Evolutionary conservation across 2,329 filamentous ascomycete genomes (phyloP), one percentile per base, ranked within the genome.

Genomic region (Neospermospora avenae): DNA sequence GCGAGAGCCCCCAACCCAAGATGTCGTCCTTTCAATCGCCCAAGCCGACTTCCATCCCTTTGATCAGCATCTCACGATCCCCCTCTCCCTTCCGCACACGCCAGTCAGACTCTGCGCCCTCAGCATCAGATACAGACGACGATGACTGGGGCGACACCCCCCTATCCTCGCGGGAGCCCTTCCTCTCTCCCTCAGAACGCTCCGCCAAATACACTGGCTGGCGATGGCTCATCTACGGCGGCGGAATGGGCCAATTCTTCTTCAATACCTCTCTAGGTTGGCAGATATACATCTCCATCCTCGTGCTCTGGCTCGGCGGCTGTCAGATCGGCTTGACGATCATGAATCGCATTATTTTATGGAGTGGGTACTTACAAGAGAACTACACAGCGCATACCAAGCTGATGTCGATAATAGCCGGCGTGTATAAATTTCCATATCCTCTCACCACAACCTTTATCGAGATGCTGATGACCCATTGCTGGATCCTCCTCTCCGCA

Each of bases 341-440:
- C 59, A 79, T 81, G 77, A 81, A 81, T 64, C 72, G 79, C 57
- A 80, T 81, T 63, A 78, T 81, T 60, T 70, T 81, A 61, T 74
- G 76, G 71, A 81, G 75, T 73, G 71, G 58, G 72, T 72, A 69
- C 61, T 65, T 70, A 41, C 57, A 65, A 60, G 63, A 65, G 55
- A 69, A 69, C 56, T 71, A 70, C 52, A 71, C 68, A 14, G 62
- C 62, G 34, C 66, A 71, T 63, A 70, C 62, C 53, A 70, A 70
- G 61, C 67, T 70, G 59, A 66, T 68, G 52, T 59, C 57, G 35
- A 60, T 69, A 66, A 63, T 71, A 75, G 74, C 77, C 59, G 78
- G 78, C 54, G 75, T 78, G 28, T 80, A 73, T 67, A 81, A 78
- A 65, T 82, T 83, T 61, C 77, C 77, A 1, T 83, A 81, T 61